A percentile compares a stretch with the other conserved stretches of the same genome.
Evolutionary conservation across 257 asterid species (phyloP).

Genomic region (Nemophila menziesii): DNA sequence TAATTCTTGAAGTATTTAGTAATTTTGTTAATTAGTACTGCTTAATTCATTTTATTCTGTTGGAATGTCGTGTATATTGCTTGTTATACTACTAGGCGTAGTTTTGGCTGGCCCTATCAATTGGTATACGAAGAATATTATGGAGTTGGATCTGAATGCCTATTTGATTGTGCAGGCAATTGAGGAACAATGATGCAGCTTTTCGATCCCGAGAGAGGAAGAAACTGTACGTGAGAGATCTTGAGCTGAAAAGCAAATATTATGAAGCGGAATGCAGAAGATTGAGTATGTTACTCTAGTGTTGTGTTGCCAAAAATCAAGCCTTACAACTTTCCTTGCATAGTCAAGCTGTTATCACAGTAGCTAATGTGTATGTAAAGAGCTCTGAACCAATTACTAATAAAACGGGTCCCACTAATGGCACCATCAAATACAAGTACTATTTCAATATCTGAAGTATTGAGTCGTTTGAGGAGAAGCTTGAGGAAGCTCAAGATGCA

Average conservation of each 20-base stretch:
- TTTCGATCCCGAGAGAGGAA: slow-evolving; percentile 88
- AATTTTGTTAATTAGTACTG: neutral
- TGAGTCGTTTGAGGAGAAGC: slow-evolving; percentile 69
- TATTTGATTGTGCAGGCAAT: slow-evolving; percentile 35
- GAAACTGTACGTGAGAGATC: slow-evolving; percentile 72
- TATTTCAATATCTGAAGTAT: slow-evolving; percentile 56
- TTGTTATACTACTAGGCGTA: neutral
- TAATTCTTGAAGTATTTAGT: neutral
- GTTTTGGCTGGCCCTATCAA: neutral
- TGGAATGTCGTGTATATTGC: too few relatives aligned
- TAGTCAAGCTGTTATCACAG: too few relatives aligned
- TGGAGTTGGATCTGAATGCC: neutral
- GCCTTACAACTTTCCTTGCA: slow-evolving; percentile 64
- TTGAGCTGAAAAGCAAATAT: slow-evolving; percentile 73
- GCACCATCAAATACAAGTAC: slow-evolving; percentile 22
- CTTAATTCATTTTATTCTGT: neutral
- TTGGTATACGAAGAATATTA: neutral
- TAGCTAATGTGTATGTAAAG: too few relatives aligned
- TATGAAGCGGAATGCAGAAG: slow-evolving; percentile 92
- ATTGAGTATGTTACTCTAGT: slow-evolving; percentile 73
- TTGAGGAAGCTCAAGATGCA: slow-evolving; percentile 72
- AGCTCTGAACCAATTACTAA: too few relatives aligned
- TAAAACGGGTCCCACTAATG: slow-evolving; percentile 21
- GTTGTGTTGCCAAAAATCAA: slow-evolving; percentile 77
- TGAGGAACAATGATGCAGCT: slow-evolving; percentile 92